Conservation (phyloP, 2,329 filamentous ascomycete genomes). For the Nothopassalora personata region DNA sequence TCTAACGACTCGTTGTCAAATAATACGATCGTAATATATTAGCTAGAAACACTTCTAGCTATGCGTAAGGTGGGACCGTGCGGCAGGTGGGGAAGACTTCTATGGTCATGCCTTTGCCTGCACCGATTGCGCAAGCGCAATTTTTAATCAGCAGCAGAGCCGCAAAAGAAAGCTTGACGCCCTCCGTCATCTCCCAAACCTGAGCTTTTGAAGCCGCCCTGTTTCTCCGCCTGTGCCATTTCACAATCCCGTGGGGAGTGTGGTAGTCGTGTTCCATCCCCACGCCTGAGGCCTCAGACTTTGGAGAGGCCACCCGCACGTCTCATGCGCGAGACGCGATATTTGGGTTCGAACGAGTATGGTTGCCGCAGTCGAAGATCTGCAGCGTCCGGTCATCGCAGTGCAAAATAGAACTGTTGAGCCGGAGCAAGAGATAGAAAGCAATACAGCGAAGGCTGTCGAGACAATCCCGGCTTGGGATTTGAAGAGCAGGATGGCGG, state of each 20-base stretch:
- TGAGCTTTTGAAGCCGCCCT: neutral
- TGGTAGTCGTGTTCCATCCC: neutral
- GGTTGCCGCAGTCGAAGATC: constrained; percentile 13
- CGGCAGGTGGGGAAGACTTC: too few species aligned
- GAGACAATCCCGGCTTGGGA: neutral
- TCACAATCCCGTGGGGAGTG: neutral
- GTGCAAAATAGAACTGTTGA: neutral
- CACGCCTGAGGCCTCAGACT: neutral
- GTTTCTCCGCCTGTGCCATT: neutral
- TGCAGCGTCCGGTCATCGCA: constrained; percentile 6
- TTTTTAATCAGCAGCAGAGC: neutral
- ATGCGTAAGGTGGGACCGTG: too few species aligned
- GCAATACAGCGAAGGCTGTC: constrained; percentile 5
- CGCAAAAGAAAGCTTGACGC: neutral
- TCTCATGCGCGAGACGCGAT: constrained; percentile 6
- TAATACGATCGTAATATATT: too few species aligned
- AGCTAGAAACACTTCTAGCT: too few species aligned
- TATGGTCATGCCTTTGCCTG: neutral
- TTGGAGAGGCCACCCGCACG: neutral
- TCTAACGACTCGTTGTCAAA: too few species aligned
- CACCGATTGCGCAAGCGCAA: neutral
- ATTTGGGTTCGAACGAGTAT: constrained; percentile 15
- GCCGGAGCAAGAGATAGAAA: neutral
- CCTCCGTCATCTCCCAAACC: neutral
- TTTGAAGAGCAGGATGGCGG: neutral